Evolutionary conservation across 805 yeast genomes (phyloP), one percentile per base, ranked within the genome.

Genomic region (Trichomonascus vanleenenianus): DNA sequence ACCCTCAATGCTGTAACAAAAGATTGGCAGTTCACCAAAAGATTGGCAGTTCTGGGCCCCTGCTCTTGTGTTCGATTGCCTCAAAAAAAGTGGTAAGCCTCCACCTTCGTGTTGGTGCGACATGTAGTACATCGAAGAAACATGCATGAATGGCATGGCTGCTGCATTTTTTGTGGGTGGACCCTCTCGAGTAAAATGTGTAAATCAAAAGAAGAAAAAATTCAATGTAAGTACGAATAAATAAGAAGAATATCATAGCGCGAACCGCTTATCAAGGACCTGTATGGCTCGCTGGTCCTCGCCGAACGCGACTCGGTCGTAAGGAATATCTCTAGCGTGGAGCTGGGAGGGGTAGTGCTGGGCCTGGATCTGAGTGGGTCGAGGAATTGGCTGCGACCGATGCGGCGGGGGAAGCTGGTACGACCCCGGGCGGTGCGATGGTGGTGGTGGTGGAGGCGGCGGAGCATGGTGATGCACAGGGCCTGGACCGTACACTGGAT

Each of bases 221-320:
- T 30, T 30, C 36, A 33, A 10, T 10, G 22, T 36, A 20, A 16
- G n/a, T 39, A 39, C 3, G 6, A 22, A 22, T n/a, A 39, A 8
- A 22, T n/a, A n/a, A 27, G 4, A 12, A n/a, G 3, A 14, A n/a
- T 15, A 16, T 34, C 18, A 42, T 25, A 32, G 30, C 22, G 33
- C 46, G 30, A 59, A 56, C 10, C 54, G 48, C 45, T 50, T 44
- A 40, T 60, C 61, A 37, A 57, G 53, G n/a, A 61, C 62, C 37
- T 58, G 52, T 31, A 61, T 52, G n/a, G 63, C 63, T 6, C 64
- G 44, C 10, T 49, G 51, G 39, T 61, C 65, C 43, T 61, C 65
- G 18, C 59, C 57, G 53, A 20, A 39, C 10, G 37, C 11, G 4
- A 56, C 51, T 44, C 55, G 54, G 9, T 56, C 60, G 14, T 49